These are phyloP conservation scores for Calamus simplicifolius DNA, from an alignment of 176 grass and related monocot species.

Conservation along the genomic window DNA sequence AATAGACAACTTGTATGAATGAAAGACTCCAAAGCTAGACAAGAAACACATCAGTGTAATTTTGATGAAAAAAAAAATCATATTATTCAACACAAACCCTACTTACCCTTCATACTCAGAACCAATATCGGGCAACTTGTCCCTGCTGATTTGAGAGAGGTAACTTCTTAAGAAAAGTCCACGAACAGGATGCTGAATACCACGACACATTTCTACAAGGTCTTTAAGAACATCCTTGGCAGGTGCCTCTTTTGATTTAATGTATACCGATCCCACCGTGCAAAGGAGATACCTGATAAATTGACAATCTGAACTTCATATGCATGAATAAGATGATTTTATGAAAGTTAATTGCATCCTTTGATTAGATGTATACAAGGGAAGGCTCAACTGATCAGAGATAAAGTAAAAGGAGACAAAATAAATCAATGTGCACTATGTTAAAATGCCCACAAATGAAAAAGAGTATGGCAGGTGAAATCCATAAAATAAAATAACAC, in stretches of 20 bases:
- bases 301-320: conserved; percentile 25
- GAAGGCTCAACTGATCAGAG: too few species aligned
- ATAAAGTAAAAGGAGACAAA: too few species aligned
- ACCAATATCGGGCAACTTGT: conserved; percentile 93
- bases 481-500: too few species aligned
- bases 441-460: too few species aligned
- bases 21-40: not conserved
- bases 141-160: conserved; percentile 90
- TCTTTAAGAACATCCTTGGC: conserved; percentile 98
- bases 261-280: conserved; percentile 97
- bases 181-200: conserved; percentile 87
- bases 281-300: conserved; percentile 88
- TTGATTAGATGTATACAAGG: too few species aligned
- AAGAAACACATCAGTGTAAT: too few species aligned
- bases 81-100: not conserved
- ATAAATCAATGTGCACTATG: too few species aligned
- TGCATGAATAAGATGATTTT: not conserved
- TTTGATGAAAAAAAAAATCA: too few species aligned
- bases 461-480: too few species aligned
- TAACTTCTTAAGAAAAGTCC: conserved; percentile 99
- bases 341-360: too few species aligned
- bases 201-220: conserved; percentile 95
- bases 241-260: conserved; percentile 97
- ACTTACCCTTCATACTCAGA: conserved; percentile 94
- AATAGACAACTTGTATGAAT: not conserved